phyloP scores from a whole-genome alignment of 1,284 basidiomycete species.

The Chalciporus sp. region DNA sequence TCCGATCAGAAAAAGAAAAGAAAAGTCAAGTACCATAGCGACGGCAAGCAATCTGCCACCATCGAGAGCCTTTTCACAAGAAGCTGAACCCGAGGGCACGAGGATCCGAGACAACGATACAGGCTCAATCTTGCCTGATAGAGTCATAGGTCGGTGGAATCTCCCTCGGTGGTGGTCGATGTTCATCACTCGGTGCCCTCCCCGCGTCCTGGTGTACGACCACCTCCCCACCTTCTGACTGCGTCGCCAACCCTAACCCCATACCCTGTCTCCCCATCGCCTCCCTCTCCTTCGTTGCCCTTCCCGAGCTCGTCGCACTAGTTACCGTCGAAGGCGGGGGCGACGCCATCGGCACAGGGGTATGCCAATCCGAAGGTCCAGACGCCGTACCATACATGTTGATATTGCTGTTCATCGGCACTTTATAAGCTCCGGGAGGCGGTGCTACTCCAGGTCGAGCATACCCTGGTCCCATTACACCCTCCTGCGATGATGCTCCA shows the following conservation, averaged over 20 bases:
- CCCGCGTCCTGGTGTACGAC: conserved; percentile 36
- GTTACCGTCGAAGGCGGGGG: conserved; percentile 25
- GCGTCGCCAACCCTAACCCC: conserved; percentile 25
- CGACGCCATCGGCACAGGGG: conserved; percentile 14
- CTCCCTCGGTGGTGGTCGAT: conserved; percentile 22
- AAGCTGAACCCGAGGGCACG: not conserved
- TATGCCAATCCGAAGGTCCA: conserved; percentile 23
- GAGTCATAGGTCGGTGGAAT: conserved; percentile 37
- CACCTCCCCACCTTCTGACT: conserved; percentile 26
- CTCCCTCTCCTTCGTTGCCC: conserved; percentile 23
- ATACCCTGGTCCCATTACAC: conserved; percentile 4
- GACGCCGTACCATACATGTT: conserved; percentile 16
- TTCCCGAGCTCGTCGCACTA: conserved; percentile 10
- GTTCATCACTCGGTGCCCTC: conserved; percentile 24
- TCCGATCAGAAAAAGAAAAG: too few relatives aligned
- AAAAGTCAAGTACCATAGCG: too few relatives aligned
- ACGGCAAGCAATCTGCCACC: too few relatives aligned
- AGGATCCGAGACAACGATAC: not conserved
- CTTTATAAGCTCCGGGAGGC: conserved; percentile 7
- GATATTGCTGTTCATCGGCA: not conserved
- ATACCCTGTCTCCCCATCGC: conserved; percentile 13
- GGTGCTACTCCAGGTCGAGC: conserved; percentile 5
- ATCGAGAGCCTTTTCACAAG: too few relatives aligned
- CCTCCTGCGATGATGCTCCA: not conserved
- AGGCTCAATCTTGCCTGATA: conserved; percentile 24